Base-by-base conservation (phyloP, 306 rosid species). In the Sophora flavescens region DNA sequence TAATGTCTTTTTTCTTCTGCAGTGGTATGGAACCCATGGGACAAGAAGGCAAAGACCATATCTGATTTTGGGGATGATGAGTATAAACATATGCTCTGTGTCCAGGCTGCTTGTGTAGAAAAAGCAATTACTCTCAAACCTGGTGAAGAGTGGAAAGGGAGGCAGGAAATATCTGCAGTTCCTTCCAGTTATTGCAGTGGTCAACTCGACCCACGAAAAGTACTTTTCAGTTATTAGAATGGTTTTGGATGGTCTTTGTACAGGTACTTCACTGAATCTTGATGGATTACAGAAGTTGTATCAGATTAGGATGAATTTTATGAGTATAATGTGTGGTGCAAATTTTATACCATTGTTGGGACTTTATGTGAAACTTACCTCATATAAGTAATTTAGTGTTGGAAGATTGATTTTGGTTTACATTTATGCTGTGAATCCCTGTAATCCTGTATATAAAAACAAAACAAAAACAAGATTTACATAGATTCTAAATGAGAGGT, bases 21-120 rank as follows among this genome's bases (percentile, higher is more conserved):
- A 93, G 97, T 85, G 81, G 90, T 92, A 36, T 93, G 94, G 96
- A 93, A 93, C 66, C 96, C 96, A 0, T 93, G 97, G 97, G 96
- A 90, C 57, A 93, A 93, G 80, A 93, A 89, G 74, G 84, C 88
- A 8, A 93, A 89, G 77, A 70, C 85, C n/a, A 78, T 93, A 57
- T 14, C 91, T 59, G 97, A 93, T 77, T 70, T 93, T 4, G 91
- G 88, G 69, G 88, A 88, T 70, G 74, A 74, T 33, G 97, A 93
- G 38, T 90, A 93, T 81, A 86, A 82, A 76, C 75, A 84, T 10
- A 83, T 89, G 96, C 82, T 93, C 0, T 90, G 93, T 87, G 90
- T 93, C 51, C 87, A 89, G 67, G 71, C 97, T 30, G 92, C 97
- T 70, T 84, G 90, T 56, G 83, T 86, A 70, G 92, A 90, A 68